These are phyloP conservation scores for Glonium stellatum DNA, from an alignment of 495 filamentous ascomycete species.

Conservation along the genomic window DNA sequence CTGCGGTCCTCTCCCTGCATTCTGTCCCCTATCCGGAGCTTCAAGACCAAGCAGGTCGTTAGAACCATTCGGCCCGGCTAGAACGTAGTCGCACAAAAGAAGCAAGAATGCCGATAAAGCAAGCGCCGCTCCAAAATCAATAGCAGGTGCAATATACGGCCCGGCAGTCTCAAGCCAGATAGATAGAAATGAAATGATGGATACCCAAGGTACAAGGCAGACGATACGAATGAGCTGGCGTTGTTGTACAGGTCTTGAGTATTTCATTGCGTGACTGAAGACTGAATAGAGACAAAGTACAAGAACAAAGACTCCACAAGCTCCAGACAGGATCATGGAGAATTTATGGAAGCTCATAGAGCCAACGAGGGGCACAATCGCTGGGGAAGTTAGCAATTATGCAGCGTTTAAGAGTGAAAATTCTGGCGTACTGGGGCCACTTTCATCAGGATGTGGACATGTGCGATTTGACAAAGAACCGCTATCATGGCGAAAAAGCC, in stretches of 20 bases:
- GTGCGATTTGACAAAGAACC: no score
- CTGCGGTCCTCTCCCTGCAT: slow-evolving; percentile 2
- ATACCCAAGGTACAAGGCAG: slow-evolving; percentile 13
- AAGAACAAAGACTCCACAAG: slow-evolving; percentile 2
- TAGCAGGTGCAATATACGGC: slow-evolving; percentile 5
- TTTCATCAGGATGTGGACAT: no score
- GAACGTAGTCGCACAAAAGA: slow-evolving; percentile 16
- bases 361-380: slow-evolving; percentile 16
- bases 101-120: slow-evolving; percentile 16
- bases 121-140: slow-evolving; percentile 17
- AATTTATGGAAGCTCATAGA: slow-evolving; percentile 12
- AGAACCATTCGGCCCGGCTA: slow-evolving; percentile 4
- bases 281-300: slow-evolving; percentile 3
- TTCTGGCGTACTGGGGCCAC: no score
- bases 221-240: slow-evolving; percentile 24
- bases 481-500: no score
- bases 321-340: slow-evolving; percentile 13
- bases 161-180: slow-evolving; percentile 9
- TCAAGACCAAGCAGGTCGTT: slow-evolving; percentile 14
- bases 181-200: slow-evolving; percentile 14
- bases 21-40: slow-evolving; percentile 5
- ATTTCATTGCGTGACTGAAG: slow-evolving; percentile 10
- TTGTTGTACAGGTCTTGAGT: slow-evolving; percentile 20
- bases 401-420: no score
- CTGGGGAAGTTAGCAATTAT: no score